phyloP scores from a whole-genome alignment of 2,329 filamentous ascomycete genomes.

The Neofusicoccum kwambonambiense region DNA sequence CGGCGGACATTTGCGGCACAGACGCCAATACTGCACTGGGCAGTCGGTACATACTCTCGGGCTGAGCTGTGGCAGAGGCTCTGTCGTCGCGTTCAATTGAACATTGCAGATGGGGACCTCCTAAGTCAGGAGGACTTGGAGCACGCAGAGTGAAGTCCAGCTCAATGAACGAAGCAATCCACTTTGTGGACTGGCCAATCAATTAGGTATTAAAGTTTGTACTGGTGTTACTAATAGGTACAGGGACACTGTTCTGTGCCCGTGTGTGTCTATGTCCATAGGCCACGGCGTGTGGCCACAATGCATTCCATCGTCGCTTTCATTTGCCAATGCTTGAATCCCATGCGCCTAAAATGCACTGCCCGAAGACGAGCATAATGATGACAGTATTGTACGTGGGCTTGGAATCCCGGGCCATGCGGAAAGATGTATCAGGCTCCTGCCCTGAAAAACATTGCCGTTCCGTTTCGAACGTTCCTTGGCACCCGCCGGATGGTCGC shows the following conservation, averaged over 20 bases:
- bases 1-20: not conserved
- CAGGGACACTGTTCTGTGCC: not conserved
- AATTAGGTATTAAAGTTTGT: not conserved
- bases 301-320: slow-evolving; percentile 7
- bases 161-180: not conserved
- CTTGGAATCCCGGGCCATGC: too few species aligned
- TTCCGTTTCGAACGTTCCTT: too few species aligned
- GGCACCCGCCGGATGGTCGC: too few species aligned
- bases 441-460: not conserved
- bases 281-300: not conserved
- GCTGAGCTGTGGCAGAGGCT: not conserved
- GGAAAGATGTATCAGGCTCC: too few species aligned
- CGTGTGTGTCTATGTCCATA: not conserved
- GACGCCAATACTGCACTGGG: slow-evolving; percentile 5
- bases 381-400: too few species aligned
- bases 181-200: not conserved
- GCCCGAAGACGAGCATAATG: not conserved
- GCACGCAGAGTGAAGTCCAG: not conserved
- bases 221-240: not conserved
- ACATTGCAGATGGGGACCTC: not conserved
- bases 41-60: not conserved
- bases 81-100: not conserved
- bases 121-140: not conserved
- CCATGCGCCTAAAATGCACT: slow-evolving; percentile 10
- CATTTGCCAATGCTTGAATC: slow-evolving; percentile 1